Base-by-base conservation (phyloP, 768 basidiomycete species). In the Scleroderma citrinum region DNA sequence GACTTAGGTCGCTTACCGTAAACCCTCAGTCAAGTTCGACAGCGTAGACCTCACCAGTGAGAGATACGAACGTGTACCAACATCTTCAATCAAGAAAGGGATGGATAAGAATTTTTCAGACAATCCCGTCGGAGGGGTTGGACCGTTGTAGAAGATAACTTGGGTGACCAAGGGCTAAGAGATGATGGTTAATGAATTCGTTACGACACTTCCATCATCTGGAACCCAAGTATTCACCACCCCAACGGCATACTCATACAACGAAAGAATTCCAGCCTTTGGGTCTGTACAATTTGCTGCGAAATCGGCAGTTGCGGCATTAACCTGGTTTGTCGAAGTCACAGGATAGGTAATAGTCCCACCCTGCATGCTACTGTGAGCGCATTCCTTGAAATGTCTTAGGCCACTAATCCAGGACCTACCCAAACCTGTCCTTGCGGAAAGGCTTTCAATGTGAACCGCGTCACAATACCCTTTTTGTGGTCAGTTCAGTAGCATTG, bases 371-470 rank as follows among this genome's bases (percentile, higher is more conserved):
- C n/a, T n/a, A n/a, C n/a, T n/a, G n/a, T n/a, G 5, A 12, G 34
- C n/a, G 20, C 1, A 17, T 48, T 13, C 12, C 14, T 45, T 3
- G 48, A 43, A 45, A 1, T 12, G 32, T 19, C 14, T 42, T 12
- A 12, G 35, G 37, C 5, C 4, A 2, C n/a, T n/a, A n/a, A n/a
- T n/a, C n/a, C 8, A 36, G 39, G n/a, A 46, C 74, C 13, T 64
- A 83, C 82, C 82, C 81, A 85, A 49, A 85, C 76, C 61, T 74
- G 60, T 0, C 66, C 65, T 63, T 83, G 81, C 6, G 82, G 75
- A 56, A 71, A 72, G 0, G 78, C 69, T 51, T 74, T 75, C 19
- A 85, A 47, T 0, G 75, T 78, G 55, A 85, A 78, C 35, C 63
- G 70, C 1, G 82, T 84, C 3, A 84, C 78, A 31, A 84, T 76